Percentiles rank a stretch among this genome's conserved stretches.
These are phyloP conservation scores for Trichoderma parareesei DNA, from an alignment of 495 filamentous ascomycete species.

Conservation along the genomic window DNA sequence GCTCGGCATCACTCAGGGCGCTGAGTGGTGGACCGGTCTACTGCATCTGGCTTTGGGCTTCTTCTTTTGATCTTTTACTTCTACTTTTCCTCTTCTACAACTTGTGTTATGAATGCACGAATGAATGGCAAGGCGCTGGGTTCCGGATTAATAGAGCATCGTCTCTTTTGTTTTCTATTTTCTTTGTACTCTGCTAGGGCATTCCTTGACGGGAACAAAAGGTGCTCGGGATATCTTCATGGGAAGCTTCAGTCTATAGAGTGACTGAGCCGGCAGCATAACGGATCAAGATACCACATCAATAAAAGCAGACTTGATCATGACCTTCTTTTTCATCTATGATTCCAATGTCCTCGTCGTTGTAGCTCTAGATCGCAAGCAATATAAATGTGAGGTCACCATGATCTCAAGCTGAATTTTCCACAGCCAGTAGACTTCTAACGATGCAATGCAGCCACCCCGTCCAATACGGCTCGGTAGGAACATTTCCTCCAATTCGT, in stretches of 20 bases:
- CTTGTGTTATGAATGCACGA: slow-evolving; percentile 15
- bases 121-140: slow-evolving; percentile 17
- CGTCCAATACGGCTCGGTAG: background rate
- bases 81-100: slow-evolving; percentile 8
- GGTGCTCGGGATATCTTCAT: background rate
- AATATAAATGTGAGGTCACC: background rate
- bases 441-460: background rate
- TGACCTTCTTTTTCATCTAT: background rate
- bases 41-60: background rate
- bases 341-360: background rate
- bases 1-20: background rate
- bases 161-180: background rate
- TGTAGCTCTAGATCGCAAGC: background rate
- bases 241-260: background rate
- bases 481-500: too few species aligned
- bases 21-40: background rate
- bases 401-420: background rate
- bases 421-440: background rate
- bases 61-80: background rate
- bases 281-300: background rate
- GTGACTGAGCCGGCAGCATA: background rate
- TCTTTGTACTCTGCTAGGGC: background rate
- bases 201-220: background rate
- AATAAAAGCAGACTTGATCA: background rate
- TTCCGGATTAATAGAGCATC: slow-evolving; percentile 10